Evolutionary conservation across 1,284 basidiomycete species (phyloP).

Genomic region (Butyriboletus regius): DNA sequence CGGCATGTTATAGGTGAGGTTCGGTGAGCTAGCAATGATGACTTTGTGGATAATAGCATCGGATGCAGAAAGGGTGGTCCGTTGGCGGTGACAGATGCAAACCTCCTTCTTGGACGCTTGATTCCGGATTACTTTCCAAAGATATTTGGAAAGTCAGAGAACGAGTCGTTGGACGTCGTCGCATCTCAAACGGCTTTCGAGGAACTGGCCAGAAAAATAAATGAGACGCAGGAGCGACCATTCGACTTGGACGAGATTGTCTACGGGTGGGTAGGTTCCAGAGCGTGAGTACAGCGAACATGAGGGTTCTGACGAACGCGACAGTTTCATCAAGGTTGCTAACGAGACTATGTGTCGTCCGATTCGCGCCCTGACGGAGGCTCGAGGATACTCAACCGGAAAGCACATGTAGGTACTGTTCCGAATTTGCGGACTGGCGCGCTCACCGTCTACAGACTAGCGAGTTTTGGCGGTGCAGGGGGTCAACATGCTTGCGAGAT

Average conservation of each 20-base stretch:
- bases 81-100: constrained; percentile 69
- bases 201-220: constrained; percentile 25
- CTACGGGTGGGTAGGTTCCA: constrained; percentile 69
- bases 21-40: background rate
- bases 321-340: constrained; percentile 83
- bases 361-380: constrained; percentile 86
- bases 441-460: constrained; percentile 38
- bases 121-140: constrained; percentile 65
- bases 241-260: constrained; percentile 79
- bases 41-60: background rate
- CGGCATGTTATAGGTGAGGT: constrained; percentile 57
- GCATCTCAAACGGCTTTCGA: constrained; percentile 39
- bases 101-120: constrained; percentile 66
- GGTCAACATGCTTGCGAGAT: constrained; percentile 78
- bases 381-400: constrained; percentile 75
- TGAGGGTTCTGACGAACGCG: constrained; percentile 1
- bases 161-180: constrained; percentile 58
- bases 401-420: constrained; percentile 56
- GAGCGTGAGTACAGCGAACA: background rate
- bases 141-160: constrained; percentile 72
- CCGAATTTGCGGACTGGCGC: background rate
- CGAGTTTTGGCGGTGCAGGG: constrained; percentile 80
- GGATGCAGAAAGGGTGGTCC: constrained; percentile 58
- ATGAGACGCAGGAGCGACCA: constrained; percentile 47
- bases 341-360: constrained; percentile 92